Conservation (phyloP, 192 early-diverging fungal genomes). For the Entomortierella chlamydospora region DNA sequence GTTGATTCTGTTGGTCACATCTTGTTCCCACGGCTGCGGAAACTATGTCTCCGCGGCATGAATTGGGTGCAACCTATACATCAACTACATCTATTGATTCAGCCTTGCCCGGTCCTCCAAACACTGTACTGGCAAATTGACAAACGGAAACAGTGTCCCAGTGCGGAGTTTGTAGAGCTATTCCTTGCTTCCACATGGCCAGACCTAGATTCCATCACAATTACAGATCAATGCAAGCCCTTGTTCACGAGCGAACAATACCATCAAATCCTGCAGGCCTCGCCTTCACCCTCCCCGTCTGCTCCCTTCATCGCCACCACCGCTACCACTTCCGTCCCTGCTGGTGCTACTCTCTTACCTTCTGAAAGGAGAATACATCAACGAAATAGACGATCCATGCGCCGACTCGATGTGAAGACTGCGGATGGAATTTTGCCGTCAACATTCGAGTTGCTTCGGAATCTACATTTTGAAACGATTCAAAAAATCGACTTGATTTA, state of each 20-base stretch:
- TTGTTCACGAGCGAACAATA: no score
- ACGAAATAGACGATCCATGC: no score
- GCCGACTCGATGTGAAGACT: no score
- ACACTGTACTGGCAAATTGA: background rate
- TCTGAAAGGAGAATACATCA: no score
- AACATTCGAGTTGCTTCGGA: background rate
- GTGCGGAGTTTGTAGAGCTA: background rate
- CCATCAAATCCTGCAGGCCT: background rate
- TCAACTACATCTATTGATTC: background rate
- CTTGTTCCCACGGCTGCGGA: background rate
- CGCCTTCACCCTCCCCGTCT: background rate
- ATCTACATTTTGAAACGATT: background rate
- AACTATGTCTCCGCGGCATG: background rate
- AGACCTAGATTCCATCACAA: constrained; percentile 10
- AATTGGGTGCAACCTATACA: background rate
- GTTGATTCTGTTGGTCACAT: background rate
- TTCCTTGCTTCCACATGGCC: background rate
- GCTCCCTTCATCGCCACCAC: background rate
- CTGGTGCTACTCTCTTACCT: no score
- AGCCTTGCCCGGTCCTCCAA: background rate
- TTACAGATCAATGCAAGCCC: background rate
- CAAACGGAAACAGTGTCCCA: background rate
- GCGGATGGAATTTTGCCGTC: background rate
- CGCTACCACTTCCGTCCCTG: no score
- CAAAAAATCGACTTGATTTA: background rate